Evolutionary conservation across 768 basidiomycete genomes (phyloP).

Genomic region (Suillus luteus): DNA sequence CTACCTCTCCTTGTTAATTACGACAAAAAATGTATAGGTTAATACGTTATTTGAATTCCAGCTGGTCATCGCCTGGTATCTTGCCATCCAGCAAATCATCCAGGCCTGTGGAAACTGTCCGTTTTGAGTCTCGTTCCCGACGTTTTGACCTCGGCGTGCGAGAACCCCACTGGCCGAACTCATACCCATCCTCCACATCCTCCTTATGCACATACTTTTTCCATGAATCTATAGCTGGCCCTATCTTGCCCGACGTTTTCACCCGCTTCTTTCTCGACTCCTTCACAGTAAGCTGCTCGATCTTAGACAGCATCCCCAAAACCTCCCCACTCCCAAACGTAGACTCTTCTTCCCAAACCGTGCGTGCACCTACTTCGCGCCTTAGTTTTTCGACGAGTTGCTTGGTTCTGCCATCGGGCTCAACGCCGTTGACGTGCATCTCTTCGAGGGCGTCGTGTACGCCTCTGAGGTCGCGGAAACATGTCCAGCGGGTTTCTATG

Average conservation of each 20-base stretch:
- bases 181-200: conserved; percentile 42
- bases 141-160: not conserved
- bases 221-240: conserved; percentile 36
- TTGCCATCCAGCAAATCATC: not conserved
- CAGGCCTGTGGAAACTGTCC: not conserved
- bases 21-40: conserved; percentile 7
- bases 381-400: conserved; percentile 63
- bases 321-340: conserved; percentile 53
- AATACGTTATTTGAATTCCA: conserved; percentile 7
- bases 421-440: conserved; percentile 81
- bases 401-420: conserved; percentile 60
- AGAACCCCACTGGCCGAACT: conserved; percentile 50
- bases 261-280: conserved; percentile 21
- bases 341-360: conserved; percentile 49
- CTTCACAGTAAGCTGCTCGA: conserved; percentile 46
- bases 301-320: conserved; percentile 49
- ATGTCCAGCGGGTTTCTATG: conserved; percentile 80
- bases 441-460: conserved; percentile 75
- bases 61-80: too few relatives aligned
- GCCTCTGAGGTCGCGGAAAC: conserved; percentile 79
- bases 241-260: conserved; percentile 32
- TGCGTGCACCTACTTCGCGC: conserved; percentile 58
- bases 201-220: conserved; percentile 39
- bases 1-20: conserved; percentile 6
- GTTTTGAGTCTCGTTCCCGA: not conserved